These are phyloP conservation scores for Trichaptum fuscoviolaceum DNA, from an alignment of 768 basidiomycete species.

Conservation along the genomic window DNA sequence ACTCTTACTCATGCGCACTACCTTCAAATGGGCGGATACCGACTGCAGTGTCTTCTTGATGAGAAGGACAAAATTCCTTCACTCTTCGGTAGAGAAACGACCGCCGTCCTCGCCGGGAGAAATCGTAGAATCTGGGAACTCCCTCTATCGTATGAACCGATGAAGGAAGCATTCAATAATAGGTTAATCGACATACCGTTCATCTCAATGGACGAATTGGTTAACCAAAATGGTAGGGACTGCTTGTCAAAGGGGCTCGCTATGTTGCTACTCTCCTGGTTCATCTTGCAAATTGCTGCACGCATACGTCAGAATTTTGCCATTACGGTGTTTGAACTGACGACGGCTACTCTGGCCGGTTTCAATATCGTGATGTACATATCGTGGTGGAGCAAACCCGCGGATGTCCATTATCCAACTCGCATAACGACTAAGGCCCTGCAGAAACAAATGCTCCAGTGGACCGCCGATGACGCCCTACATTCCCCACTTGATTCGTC, in stretches of 20 bases:
- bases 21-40: slow-evolving; percentile 7
- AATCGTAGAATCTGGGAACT: not conserved
- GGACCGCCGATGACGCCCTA: not conserved
- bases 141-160: not conserved
- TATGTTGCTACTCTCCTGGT: not conserved
- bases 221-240: not conserved
- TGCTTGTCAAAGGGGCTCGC: not conserved
- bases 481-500: too few relatives aligned
- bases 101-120: not conserved
- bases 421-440: not conserved
- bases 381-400: not conserved
- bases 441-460: not conserved
- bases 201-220: not conserved
- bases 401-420: not conserved
- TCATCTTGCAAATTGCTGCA: not conserved
- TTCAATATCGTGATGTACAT: not conserved
- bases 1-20: slow-evolving; percentile 7
- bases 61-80: not conserved
- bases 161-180: not conserved
- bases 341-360: not conserved
- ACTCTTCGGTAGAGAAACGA: not conserved
- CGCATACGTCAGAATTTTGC: not conserved
- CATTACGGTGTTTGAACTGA: not conserved
- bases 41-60: not conserved
- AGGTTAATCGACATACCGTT: not conserved